Evolutionary conservation across 2,329 filamentous ascomycete species (phyloP).

Genomic region (Penicillium sumatraense): DNA sequence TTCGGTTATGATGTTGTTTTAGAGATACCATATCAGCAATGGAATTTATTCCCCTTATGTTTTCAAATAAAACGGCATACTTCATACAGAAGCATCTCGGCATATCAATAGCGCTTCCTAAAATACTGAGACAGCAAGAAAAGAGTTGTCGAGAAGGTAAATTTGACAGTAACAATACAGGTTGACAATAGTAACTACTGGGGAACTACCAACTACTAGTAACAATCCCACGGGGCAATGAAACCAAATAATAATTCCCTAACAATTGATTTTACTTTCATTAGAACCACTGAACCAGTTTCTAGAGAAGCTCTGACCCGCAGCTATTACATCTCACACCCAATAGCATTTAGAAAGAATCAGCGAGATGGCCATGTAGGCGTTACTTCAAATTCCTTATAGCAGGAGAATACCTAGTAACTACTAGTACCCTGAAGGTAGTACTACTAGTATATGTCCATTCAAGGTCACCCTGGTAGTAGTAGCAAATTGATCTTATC

Average conservation of each 20-base stretch:
- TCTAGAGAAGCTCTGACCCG: background rate
- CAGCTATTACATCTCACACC: background rate
- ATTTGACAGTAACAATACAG: too few relatives aligned
- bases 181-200: too few relatives aligned
- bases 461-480: too few relatives aligned
- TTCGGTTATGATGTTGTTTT: constrained; percentile 6
- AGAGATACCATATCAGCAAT: constrained; percentile 20
- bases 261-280: background rate
- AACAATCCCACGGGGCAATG: background rate
- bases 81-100: background rate
- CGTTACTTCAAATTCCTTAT: too few relatives aligned
- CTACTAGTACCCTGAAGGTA: too few relatives aligned
- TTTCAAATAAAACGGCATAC: background rate
- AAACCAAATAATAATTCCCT: background rate
- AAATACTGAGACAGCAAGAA: background rate
- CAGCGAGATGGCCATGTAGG: too few relatives aligned
- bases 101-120: background rate
- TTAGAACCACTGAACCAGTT: background rate
- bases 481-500: background rate
- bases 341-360: background rate
- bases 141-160: too few relatives aligned
- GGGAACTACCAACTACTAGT: background rate
- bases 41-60: background rate
- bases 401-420: too few relatives aligned
- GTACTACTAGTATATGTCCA: too few relatives aligned